phyloP scores from a whole-genome alignment of 805 yeast species.

The Metschnikowia borealis region DNA sequence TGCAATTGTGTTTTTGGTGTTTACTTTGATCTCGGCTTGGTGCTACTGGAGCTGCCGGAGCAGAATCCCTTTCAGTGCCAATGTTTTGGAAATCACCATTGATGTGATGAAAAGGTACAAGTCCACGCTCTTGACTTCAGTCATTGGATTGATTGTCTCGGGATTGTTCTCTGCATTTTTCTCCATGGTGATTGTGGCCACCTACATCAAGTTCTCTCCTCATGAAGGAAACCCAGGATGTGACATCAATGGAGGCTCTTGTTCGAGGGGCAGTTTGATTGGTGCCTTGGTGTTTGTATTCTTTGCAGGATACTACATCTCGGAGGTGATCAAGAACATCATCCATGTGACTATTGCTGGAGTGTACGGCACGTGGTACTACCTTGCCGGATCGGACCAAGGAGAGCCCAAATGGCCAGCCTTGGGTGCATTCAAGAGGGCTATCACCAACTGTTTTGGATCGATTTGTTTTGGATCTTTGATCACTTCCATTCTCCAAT shows the following conservation, averaged over 20 bases:
- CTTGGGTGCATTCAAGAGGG: conserved; percentile 71
- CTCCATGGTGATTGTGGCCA: conserved; percentile 63
- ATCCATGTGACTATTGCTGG: conserved; percentile 82
- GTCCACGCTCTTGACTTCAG: conserved; percentile 57
- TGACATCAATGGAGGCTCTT: conserved; percentile 47
- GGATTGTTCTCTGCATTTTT: conserved; percentile 66
- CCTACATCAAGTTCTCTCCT: conserved; percentile 74
- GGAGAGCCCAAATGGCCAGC: conserved; percentile 81
- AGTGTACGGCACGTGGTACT: conserved; percentile 89
- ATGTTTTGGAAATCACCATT: conserved; percentile 65
- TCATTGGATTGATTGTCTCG: conserved; percentile 55
- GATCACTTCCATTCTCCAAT: conserved; percentile 67
- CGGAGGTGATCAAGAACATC: conserved; percentile 77
- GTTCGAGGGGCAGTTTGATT: conserved; percentile 54
- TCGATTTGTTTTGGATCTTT: conserved; percentile 84
- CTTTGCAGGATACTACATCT: conserved; percentile 77
- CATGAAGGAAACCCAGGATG: conserved; percentile 51
- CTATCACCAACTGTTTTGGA: conserved; percentile 83
- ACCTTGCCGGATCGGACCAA: conserved; percentile 67
- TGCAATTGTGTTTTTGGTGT: conserved; percentile 68
- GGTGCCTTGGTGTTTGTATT: conserved; percentile 71
- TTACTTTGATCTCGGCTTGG: conserved; percentile 60
- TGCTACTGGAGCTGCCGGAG: conserved; percentile 69
- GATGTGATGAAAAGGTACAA: conserved; percentile 74
- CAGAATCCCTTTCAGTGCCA: conserved; percentile 71